A percentile compares a stretch with the other conserved stretches of the same genome.
phyloP scores from a whole-genome alignment of 179 eudicot genomes.

The Beta corolliflora region DNA sequence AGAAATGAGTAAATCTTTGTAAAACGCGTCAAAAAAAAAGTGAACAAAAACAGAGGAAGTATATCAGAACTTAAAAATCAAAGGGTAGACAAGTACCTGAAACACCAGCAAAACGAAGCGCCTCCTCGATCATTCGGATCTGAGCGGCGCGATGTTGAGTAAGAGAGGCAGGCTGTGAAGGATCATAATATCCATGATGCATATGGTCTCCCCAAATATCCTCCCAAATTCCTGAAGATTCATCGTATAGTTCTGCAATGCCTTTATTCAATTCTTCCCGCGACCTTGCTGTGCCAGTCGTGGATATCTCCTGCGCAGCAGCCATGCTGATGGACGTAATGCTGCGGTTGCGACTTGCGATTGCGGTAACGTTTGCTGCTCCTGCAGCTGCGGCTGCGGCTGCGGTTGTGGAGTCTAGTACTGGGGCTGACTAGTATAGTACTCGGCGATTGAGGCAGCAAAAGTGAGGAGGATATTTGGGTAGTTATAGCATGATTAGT shows the following conservation, averaged over 20 bases:
- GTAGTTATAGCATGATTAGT: background rate
- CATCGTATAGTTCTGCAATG: slow-evolving; percentile 75
- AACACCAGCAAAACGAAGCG: slow-evolving; percentile 60
- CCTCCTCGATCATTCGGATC: slow-evolving; percentile 80
- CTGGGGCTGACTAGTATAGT: background rate
- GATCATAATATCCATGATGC: slow-evolving; percentile 80
- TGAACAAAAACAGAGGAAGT: background rate
- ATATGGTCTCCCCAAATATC: slow-evolving; percentile 87
- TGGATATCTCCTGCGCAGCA: background rate
- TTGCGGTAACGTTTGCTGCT: no score
- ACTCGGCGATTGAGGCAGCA: background rate
- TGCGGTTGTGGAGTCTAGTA: no score
- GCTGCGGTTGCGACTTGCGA: background rate
- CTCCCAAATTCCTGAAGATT: slow-evolving; percentile 81
- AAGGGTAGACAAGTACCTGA: slow-evolving; percentile 32
- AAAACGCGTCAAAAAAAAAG: no score
- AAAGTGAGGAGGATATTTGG: background rate
- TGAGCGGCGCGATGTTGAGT: slow-evolving; percentile 72
- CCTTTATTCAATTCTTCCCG: slow-evolving; percentile 49
- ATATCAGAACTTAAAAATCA: no score
- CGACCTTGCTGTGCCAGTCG: slow-evolving; percentile 12
- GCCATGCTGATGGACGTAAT: background rate
- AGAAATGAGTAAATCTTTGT: no score
- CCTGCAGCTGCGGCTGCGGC: no score
- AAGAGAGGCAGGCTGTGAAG: slow-evolving; percentile 35